Conservation (phyloP, 805 yeast genomes). For the Candida chauliodis region DNA sequence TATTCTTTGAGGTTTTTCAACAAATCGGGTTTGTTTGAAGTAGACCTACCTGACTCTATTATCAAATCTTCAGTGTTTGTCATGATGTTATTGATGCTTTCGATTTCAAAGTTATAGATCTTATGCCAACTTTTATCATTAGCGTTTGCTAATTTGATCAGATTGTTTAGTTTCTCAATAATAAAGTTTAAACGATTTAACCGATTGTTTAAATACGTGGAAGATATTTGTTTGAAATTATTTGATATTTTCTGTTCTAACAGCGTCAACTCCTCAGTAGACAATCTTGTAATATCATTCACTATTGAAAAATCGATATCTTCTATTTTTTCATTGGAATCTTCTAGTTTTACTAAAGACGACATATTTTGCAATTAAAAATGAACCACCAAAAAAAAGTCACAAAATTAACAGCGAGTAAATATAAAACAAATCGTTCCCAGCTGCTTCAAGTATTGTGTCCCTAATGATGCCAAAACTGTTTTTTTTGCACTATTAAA, state of each 20-base stretch:
- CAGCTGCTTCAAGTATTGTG: too few relatives aligned
- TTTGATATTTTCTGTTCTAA: conserved; percentile 17
- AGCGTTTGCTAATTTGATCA: conserved; percentile 21
- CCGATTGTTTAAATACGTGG: conserved; percentile 25
- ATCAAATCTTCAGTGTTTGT: conserved; percentile 30
- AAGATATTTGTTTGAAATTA: conserved; percentile 24
- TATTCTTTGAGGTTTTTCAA: conserved; percentile 20
- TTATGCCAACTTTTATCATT: conserved; percentile 33
- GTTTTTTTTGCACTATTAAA: too few relatives aligned
- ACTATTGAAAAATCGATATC: conserved; percentile 1
- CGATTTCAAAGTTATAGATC: conserved; percentile 30
- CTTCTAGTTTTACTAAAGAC: not conserved
- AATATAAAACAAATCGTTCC: too few relatives aligned
- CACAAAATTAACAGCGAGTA: too few relatives aligned
- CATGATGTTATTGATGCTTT: conserved; percentile 29
- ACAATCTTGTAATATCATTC: conserved; percentile 7
- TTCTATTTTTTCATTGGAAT: not conserved
- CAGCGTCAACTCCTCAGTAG: conserved; percentile 22
- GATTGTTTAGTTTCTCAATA: conserved; percentile 20
- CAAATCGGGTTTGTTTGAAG: conserved; percentile 14
- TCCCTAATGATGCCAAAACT: too few relatives aligned
- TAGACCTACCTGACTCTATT: conserved; percentile 12
- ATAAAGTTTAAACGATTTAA: conserved; percentile 26
- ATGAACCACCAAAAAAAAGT: too few relatives aligned
- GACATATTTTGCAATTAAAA: too few relatives aligned